Base-by-base conservation (phyloP, 2,329 filamentous ascomycete genomes). In the Alternaria solani region DNA sequence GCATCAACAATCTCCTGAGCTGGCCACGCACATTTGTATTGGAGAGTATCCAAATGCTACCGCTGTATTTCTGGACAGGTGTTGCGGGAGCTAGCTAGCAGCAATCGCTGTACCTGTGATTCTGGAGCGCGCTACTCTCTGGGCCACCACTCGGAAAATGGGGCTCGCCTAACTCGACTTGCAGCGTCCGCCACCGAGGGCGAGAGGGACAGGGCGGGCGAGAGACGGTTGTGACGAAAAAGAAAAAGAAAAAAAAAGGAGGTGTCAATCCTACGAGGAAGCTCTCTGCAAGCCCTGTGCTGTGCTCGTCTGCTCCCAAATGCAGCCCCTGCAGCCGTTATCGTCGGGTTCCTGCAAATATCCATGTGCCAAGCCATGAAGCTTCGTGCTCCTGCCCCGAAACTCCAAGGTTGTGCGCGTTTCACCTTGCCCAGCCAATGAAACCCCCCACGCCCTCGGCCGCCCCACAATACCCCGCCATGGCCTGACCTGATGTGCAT, bases 301-400 rank as follows among this genome's bases (percentile, higher is more conserved):
- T 12, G 18, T 54, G 36, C 16, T 18, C 12, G 9, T 34, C 44
- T 30, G 28, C 38, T 18, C 46, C 26, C n/a, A 25, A 18, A 43
- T 23, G 36, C 36, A 34, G 32, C 34, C 18, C 52, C 18, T 32
- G 32, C 48, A 38, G 44, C 34, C 26, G 55, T 54, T 32, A 46
- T 63, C 55, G 58, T 51, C 47, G 38, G 83, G 68, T 86, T 85
- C 82, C 85, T 85, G 66, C 44, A 32, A 25, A 41, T 41, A 7
- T n/a, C 28, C n/a, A 20, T 0, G n/a, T 39, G 69, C 68, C 68
- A 72, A 70, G 66, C 34, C 58, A 47, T 57, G 56, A 55, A 62
- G 61, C 62, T 55, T 55, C 42, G 57, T 54, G 42, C 58, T 54
- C 55, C 61, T 54, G 42, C 58, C 52, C 53, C 61, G 56, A 62